Conservation (phyloP, 148 eudicot genomes). For the Rhododendron ferrugineum region DNA sequence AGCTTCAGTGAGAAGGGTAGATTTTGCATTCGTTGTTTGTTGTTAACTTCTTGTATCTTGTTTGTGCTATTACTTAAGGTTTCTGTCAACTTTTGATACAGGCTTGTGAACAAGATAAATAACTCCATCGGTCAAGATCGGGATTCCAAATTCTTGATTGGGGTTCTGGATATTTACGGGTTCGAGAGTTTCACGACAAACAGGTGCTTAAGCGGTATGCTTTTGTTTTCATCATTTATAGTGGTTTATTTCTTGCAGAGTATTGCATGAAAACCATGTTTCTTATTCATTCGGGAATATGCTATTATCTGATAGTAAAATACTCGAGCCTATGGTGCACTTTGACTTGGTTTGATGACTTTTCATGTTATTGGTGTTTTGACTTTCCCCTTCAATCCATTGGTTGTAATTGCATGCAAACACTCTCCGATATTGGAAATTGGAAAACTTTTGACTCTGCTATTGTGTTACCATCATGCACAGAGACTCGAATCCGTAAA, state of each 20-base stretch:
- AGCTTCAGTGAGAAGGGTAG: slow-evolving; percentile 18
- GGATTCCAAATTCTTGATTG: slow-evolving; percentile 68
- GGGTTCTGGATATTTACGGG: slow-evolving; percentile 95
- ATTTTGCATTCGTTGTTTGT: neutral
- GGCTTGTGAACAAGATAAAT: slow-evolving; percentile 96
- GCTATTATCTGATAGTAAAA: slow-evolving; percentile 4
- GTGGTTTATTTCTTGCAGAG: slow-evolving; percentile 20
- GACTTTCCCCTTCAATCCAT: neutral
- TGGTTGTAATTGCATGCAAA: neutral
- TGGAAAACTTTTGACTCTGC: neutral
- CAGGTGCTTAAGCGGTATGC: slow-evolving; percentile 99
- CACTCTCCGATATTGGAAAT: neutral
- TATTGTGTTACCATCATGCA: neutral
- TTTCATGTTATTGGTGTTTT: neutral
- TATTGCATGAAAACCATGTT: slow-evolving; percentile 19
- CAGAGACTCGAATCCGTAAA: neutral
- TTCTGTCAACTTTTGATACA: slow-evolving; percentile 24
- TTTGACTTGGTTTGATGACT: slow-evolving; percentile 1
- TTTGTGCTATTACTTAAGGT: neutral
- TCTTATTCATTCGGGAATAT: neutral
- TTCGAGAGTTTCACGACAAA: slow-evolving; percentile 99
- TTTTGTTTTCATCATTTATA: slow-evolving; percentile 53
- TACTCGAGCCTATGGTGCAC: neutral
- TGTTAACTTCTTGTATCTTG: neutral
- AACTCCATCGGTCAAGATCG: slow-evolving; percentile 97